Evolutionary conservation across 331 rosid species (phyloP).

Genomic region (Spiraea crenata): DNA sequence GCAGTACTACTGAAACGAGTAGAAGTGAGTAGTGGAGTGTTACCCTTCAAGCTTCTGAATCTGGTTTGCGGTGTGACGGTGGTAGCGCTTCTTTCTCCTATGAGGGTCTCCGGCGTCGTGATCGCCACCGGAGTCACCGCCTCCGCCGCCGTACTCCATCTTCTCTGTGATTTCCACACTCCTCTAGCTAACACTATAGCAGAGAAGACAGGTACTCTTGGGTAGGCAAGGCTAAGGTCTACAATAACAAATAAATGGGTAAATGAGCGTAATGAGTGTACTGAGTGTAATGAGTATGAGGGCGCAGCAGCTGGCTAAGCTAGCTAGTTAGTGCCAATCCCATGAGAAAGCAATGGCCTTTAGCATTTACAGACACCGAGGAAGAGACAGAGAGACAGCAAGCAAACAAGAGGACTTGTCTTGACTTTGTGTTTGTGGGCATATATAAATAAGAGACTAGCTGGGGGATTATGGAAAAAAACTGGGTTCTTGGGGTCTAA

Average conservation of each 20-base stretch:
- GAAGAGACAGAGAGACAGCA: constrained; percentile 10
- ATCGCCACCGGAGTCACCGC: constrained; percentile 71
- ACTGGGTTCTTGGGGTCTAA: constrained; percentile 7
- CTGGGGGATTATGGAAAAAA: constrained; percentile 1
- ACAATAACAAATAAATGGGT: too few relatives aligned
- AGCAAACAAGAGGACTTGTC: background rate
- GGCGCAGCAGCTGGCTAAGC: background rate
- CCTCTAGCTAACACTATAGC: background rate
- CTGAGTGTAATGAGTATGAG: background rate
- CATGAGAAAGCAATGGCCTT: constrained; percentile 20
- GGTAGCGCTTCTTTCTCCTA: constrained; percentile 78
- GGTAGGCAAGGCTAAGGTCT: too few relatives aligned
- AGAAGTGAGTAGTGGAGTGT: background rate
- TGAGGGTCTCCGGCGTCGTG: constrained; percentile 59
- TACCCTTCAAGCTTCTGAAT: constrained; percentile 94
- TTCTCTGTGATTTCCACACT: background rate
- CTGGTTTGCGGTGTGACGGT: constrained; percentile 94
- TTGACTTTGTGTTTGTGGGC: constrained; percentile 15
- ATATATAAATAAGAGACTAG: background rate
- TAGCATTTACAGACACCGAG: background rate
- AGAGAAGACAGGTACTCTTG: background rate
- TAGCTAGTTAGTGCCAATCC: background rate
- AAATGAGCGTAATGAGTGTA: too few relatives aligned
- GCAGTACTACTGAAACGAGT: background rate
- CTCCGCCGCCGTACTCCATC: constrained; percentile 78